phyloP scores from a whole-genome alignment of 768 basidiomycete genomes.

The Dendrothele bispora region DNA sequence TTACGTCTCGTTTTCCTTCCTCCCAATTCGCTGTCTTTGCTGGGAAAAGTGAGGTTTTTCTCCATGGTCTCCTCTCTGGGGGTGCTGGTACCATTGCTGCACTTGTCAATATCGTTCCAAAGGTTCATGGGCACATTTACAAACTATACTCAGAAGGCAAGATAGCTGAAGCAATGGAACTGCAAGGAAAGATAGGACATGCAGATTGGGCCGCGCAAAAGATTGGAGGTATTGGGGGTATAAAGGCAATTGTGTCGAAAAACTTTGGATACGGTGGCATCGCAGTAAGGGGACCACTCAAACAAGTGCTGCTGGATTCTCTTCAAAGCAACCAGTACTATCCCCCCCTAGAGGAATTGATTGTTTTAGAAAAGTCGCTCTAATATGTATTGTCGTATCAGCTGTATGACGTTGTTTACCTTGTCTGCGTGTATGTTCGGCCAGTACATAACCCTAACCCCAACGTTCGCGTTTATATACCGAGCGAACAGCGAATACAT shows the following conservation, averaged over 20 bases:
- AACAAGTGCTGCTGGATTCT: slow-evolving; percentile 33
- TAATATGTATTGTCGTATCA: too few species aligned
- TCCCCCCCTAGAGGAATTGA: slow-evolving; percentile 42
- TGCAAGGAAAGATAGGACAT: slow-evolving; percentile 63
- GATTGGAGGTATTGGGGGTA: slow-evolving; percentile 65
- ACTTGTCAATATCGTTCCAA: slow-evolving; percentile 60
- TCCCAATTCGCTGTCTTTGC: slow-evolving; percentile 69
- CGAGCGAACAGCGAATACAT: too few species aligned
- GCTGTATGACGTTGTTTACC: too few species aligned
- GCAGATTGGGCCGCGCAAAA: slow-evolving; percentile 65
- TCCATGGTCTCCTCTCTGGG: slow-evolving; percentile 59
- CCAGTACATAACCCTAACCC: too few species aligned
- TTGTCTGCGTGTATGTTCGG: too few species aligned
- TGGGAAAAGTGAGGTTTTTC: slow-evolving; percentile 71
- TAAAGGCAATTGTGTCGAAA: slow-evolving; percentile 62
- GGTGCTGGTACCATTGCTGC: slow-evolving; percentile 69
- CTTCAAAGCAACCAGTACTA: slow-evolving; percentile 40
- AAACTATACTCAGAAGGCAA: slow-evolving; percentile 52
- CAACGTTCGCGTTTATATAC: too few species aligned
- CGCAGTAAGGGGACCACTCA: slow-evolving; percentile 50
- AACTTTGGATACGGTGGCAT: slow-evolving; percentile 64
- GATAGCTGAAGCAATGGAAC: slow-evolving; percentile 54
- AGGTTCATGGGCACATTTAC: slow-evolving; percentile 52
- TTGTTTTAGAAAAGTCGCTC: slow-evolving; percentile 43
- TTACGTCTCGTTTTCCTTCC: slow-evolving; percentile 56